Percentiles rank a stretch among this genome's conserved stretches.
Conservation (phyloP, 495 filamentous ascomycete species). For the Hyphodiscus hymeniophilus region DNA sequence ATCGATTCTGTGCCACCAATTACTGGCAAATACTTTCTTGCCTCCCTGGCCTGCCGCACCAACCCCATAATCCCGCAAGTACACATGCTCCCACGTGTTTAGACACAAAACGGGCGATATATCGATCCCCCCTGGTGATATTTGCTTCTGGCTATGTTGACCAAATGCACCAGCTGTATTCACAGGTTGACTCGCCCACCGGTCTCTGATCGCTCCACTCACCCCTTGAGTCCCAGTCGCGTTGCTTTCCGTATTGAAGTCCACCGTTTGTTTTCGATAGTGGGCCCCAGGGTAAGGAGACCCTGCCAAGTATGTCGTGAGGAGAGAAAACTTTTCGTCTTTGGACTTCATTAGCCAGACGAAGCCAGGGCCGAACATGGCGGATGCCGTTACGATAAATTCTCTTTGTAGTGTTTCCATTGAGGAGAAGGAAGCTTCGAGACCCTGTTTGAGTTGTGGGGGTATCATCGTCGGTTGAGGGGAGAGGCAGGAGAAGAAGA, state of each 20-base stretch:
- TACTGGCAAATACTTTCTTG: slow-evolving; percentile 66
- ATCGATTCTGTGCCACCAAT: slow-evolving; percentile 82
- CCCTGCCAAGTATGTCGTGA: slow-evolving; percentile 87
- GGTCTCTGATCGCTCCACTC: slow-evolving; percentile 3
- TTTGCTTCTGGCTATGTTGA: slow-evolving; percentile 20
- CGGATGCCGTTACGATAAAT: slow-evolving; percentile 70
- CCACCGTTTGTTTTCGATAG: slow-evolving; percentile 67
- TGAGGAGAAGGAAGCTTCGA: slow-evolving; percentile 65
- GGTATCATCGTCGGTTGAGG: slow-evolving; percentile 43
- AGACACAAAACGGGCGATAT: slow-evolving; percentile 75
- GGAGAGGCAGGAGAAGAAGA: slow-evolving; percentile 65
- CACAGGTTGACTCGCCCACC: slow-evolving; percentile 25
- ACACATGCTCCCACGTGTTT: slow-evolving; percentile 95
- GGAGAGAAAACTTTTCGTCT: slow-evolving; percentile 34
- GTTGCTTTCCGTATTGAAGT: slow-evolving; percentile 59
- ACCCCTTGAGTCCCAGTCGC: slow-evolving; percentile 10
- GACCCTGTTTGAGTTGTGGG: slow-evolving; percentile 33
- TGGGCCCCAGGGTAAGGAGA: slow-evolving; percentile 79
- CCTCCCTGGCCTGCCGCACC: slow-evolving; percentile 32
- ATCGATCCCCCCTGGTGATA: slow-evolving; percentile 61
- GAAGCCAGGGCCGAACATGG: slow-evolving; percentile 96
- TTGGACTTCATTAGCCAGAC: slow-evolving; percentile 76
- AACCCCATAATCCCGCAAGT: slow-evolving; percentile 78
- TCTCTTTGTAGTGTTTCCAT: slow-evolving; percentile 70
- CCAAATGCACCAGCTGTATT: slow-evolving; percentile 43